Conservation (phyloP, 1,139 yeast genomes). For the Zygotorulaspora mrakii region DNA sequence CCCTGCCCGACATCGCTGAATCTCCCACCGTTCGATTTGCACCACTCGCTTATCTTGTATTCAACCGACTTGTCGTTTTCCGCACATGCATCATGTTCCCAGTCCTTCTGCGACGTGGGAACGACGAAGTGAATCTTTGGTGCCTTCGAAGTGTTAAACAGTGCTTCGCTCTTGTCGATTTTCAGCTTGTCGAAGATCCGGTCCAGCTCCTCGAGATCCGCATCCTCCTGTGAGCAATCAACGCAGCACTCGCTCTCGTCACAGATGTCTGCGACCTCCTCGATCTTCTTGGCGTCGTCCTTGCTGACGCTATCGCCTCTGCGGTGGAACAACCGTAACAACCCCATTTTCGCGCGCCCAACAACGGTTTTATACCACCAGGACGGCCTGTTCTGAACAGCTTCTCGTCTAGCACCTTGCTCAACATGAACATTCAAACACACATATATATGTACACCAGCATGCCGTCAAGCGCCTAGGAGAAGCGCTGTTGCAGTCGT, state of each 20-base stretch:
- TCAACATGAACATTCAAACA: too few species aligned
- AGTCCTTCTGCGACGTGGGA: constrained; percentile 79
- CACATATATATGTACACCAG: too few species aligned
- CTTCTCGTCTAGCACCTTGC: too few species aligned
- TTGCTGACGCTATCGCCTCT: constrained; percentile 7
- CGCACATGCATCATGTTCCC: constrained; percentile 70
- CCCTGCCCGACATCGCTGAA: constrained; percentile 30
- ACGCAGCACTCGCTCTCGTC: constrained; percentile 14
- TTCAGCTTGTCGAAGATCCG: constrained; percentile 38
- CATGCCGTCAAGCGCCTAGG: too few species aligned
- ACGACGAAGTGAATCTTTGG: constrained; percentile 69
- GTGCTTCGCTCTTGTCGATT: constrained; percentile 48
- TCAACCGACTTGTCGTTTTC: constrained; percentile 53
- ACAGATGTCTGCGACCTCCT: constrained; percentile 11
- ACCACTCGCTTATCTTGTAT: constrained; percentile 49
- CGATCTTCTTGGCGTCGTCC: constrained; percentile 8
- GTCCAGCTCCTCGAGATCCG: constrained; percentile 23
- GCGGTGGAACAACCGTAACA: constrained; percentile 6
- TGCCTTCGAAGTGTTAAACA: constrained; percentile 71
- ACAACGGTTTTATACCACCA: too few species aligned
- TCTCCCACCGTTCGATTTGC: constrained; percentile 28
- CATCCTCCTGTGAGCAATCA: constrained; percentile 17
- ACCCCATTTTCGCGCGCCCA: constrained; percentile 4
- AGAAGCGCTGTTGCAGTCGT: too few species aligned
- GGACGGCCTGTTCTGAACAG: too few species aligned